Base-by-base conservation (phyloP, 371 early-diverging fungal genomes). In the Dichotomocladium elegans region DNA sequence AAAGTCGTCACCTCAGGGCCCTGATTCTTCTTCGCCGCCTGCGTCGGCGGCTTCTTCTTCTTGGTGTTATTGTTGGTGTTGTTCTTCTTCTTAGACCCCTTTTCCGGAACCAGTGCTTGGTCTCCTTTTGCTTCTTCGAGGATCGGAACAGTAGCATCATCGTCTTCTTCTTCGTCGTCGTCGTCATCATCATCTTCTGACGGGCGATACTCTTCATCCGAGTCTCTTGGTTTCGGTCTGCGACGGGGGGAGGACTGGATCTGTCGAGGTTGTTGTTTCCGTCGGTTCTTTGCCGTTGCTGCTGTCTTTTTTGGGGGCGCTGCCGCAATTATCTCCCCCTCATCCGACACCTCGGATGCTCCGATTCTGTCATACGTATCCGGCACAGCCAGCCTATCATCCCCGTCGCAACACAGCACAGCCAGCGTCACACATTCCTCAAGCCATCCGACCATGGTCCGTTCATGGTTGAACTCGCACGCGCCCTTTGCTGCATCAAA, bases 161-260 rank as follows among this genome's bases (percentile, higher is more conserved):
- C n/a, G n/a, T n/a, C n/a, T n/a, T n/a, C n/a, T 8, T 44, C 31
- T 19, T 53, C 47, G 14, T 55, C 53, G 30, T 30, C 48, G 9
- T 48, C 47, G 21, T 37, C 37, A 15, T 37, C 64, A 37, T 61
- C 58, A 22, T 57, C 61, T 31, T 60, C 60, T 17, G 54, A 37
- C 1, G 71, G 71, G 3, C 52, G 48, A 60, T 72, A 75, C 14
- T 74, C 66, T 17, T 74, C 74, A 45, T 71, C 72, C 11, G 70
- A 70, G 27, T 41, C 59, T 19, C 63, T 63, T 47, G 54, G 56
- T 12, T 31, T 35, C 14, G 60, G 57, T 47, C 64, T 47, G 10
- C 57, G 27, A 11, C 37, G 10, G 5, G 10, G 37, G n/a, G n/a
- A n/a, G n/a, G n/a, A n/a, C n/a, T n/a, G n/a, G n/a, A n/a, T n/a